phyloP scores from a whole-genome alignment of 805 yeast genomes.

The Kuraishia cidri region DNA sequence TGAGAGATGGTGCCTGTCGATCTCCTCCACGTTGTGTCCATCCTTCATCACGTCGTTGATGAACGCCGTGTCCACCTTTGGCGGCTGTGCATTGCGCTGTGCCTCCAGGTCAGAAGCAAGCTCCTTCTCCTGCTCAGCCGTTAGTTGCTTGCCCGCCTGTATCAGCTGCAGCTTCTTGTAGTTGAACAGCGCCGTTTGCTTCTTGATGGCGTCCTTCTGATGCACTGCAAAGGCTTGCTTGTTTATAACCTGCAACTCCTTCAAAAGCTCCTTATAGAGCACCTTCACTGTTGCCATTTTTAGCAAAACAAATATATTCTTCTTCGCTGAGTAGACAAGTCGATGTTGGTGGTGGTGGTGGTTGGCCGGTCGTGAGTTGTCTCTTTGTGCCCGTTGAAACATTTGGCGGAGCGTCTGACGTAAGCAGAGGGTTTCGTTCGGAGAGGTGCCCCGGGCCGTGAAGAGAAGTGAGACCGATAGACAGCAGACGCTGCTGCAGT shows the following conservation, averaged over 20 bases:
- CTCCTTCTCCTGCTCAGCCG: slow-evolving; percentile 14
- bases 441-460: no score
- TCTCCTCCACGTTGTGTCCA: slow-evolving; percentile 9
- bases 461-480: no score
- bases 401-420: no score
- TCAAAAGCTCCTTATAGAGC: slow-evolving; percentile 22
- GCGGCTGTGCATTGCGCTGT: slow-evolving; percentile 13
- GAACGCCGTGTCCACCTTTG: slow-evolving; percentile 14
- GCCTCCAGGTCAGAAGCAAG: slow-evolving; percentile 28
- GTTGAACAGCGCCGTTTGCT: slow-evolving; percentile 33
- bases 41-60: slow-evolving; percentile 17
- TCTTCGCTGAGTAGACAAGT: no score
- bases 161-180: slow-evolving; percentile 33
- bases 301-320: no score
- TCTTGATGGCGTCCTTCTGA: slow-evolving; percentile 28
- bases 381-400: no score
- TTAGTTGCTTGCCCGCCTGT: slow-evolving; percentile 19
- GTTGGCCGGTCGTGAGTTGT: no score
- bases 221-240: slow-evolving; percentile 26
- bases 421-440: no score
- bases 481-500: no score
- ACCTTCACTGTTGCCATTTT: no score
- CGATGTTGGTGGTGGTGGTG: no score
- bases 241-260: slow-evolving; percentile 30
- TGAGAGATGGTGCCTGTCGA: slow-evolving; percentile 29